phyloP scores from a whole-genome alignment of 345 rosid species.

The Syzygium aromaticum region DNA sequence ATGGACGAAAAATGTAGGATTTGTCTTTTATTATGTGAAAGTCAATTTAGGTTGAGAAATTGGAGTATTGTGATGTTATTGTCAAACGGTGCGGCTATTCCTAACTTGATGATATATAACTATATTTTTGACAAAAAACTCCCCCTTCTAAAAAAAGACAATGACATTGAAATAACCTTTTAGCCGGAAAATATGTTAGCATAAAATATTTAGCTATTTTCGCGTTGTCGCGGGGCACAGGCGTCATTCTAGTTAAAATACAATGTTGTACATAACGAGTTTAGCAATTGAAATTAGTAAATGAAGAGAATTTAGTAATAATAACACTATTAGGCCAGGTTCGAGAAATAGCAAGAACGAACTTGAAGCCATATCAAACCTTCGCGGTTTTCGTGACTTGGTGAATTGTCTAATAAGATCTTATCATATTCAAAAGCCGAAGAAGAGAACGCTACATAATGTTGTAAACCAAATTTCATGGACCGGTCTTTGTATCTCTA shows the following conservation, averaged over 20 bases:
- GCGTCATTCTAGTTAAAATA: not conserved
- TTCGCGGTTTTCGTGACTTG: not conserved
- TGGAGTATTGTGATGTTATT: not conserved
- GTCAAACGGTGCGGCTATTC: not conserved
- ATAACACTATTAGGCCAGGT: not conserved
- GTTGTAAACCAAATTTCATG: not conserved
- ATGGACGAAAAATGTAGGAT: not conserved
- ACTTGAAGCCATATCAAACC: not conserved
- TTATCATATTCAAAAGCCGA: not conserved
- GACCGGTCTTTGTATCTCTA: no score
- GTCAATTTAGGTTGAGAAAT: not conserved
- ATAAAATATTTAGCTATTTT: not conserved
- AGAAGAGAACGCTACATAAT: not conserved
- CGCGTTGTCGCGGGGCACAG: not conserved
- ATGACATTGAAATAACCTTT: not conserved
- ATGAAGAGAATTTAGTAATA: not conserved
- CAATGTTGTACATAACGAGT: not conserved
- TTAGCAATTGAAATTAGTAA: not conserved
- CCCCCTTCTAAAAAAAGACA: not conserved
- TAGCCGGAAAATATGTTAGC: not conserved
- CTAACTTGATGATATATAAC: not conserved
- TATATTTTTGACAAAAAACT: not conserved
- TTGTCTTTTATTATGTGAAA: not conserved
- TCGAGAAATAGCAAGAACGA: not conserved
- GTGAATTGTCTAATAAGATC: not conserved